A percentile compares a stretch with the other conserved stretches of the same genome.
Conservation (phyloP, 371 early-diverging fungal species). For the Saksenaea vasiformis region DNA sequence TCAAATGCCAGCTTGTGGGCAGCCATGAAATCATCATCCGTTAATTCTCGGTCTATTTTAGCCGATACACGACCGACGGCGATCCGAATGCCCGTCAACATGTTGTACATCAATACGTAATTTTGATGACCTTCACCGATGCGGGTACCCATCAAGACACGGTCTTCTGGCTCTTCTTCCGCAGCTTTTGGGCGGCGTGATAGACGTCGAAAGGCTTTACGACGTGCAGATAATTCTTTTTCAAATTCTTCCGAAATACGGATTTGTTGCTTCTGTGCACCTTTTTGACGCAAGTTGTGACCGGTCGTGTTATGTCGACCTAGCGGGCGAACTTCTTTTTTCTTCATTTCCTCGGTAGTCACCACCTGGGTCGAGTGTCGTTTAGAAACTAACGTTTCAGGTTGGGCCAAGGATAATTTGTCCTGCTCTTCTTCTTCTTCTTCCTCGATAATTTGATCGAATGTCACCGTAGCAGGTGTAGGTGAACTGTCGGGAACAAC, state of each 20-base stretch:
- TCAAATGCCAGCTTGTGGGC: constrained; percentile 95
- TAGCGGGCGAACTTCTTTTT: constrained; percentile 13
- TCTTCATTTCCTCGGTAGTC: not conserved
- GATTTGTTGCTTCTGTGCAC: constrained; percentile 27
- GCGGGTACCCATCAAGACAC: constrained; percentile 65
- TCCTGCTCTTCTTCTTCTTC: constrained; percentile 11
- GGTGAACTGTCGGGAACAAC: constrained; percentile 13
- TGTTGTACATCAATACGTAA: constrained; percentile 95
- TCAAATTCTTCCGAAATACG: constrained; percentile 46
- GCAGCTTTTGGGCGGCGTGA: constrained; percentile 31
- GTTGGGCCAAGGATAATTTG: constrained; percentile 5
- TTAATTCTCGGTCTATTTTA: constrained; percentile 71
- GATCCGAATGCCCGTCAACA: constrained; percentile 93
- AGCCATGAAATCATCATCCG: constrained; percentile 80
- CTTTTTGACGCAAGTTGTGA: constrained; percentile 32
- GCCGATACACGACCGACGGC: constrained; percentile 83
- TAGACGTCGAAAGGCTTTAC: constrained; percentile 42
- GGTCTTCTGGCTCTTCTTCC: constrained; percentile 41
- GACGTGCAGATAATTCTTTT: constrained; percentile 37
- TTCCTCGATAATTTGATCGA: not conserved
- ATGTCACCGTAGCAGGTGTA: not conserved
- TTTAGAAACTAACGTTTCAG: constrained; percentile 3
- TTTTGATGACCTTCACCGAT: constrained; percentile 70
- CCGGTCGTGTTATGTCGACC: constrained; percentile 48
- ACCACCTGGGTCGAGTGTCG: constrained; percentile 12